phyloP scores from a whole-genome alignment of 2,329 filamentous ascomycete genomes.

The Mariannaea sp. region DNA sequence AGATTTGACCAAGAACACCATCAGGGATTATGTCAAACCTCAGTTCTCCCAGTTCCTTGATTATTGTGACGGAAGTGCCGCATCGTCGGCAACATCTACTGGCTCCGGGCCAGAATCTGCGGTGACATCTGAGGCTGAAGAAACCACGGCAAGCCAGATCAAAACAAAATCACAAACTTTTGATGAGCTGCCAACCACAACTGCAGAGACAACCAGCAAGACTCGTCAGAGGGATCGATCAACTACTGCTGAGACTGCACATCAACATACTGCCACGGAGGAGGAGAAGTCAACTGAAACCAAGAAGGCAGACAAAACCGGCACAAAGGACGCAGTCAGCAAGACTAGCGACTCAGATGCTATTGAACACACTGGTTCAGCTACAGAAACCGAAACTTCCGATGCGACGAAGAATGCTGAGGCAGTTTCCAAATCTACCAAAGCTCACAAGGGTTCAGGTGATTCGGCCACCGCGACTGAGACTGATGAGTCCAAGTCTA shows the following conservation, averaged over 20 bases:
- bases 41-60: constrained; percentile 51
- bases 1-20: constrained; percentile 34
- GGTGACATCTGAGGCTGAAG: constrained; percentile 29
- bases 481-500: not conserved
- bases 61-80: constrained; percentile 48
- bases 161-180: constrained; percentile 24
- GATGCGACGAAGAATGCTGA: not conserved
- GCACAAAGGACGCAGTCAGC: too few species aligned
- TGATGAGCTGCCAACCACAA: not conserved
- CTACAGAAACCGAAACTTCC: not conserved
- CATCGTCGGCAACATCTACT: constrained; percentile 23
- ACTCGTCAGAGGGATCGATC: not conserved
- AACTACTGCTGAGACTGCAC: not conserved
- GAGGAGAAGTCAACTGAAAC: not conserved
- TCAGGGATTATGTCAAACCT: constrained; percentile 43
- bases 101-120: constrained; percentile 30
- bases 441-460: not conserved
- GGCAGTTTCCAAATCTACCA: not conserved
- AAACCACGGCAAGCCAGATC: constrained; percentile 36
- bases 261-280: not conserved
- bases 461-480: constrained; percentile 1
- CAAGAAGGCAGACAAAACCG: not conserved
- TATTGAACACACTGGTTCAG: not conserved
- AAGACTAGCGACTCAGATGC: not conserved
- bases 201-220: not conserved